Base-by-base conservation (phyloP, 2,329 filamentous ascomycete species). In the Bipolaris oryzae region DNA sequence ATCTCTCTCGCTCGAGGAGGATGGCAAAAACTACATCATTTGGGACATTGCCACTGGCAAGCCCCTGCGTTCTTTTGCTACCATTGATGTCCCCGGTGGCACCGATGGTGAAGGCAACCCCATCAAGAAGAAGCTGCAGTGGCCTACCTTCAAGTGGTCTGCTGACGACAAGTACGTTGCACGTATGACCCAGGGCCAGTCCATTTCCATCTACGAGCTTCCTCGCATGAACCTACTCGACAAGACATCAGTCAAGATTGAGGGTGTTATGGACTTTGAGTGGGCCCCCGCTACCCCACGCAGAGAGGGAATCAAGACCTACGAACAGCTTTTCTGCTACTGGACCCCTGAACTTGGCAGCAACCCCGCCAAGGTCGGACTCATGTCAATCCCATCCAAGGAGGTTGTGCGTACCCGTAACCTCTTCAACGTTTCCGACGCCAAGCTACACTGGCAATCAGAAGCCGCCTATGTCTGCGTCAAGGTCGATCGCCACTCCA, bases 81-180 rank as follows among this genome's bases (percentile, higher is more conserved):
- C 94, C 67, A 85, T 96, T 62, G 95, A 99, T 66, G 80, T 91
- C 13, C 87, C 90, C 28, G 85, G 84, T 63, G 82, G 85, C 46
- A 79, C 77, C 47, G 87, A 88, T 53, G 82, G 82, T 35, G 85
- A 88, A 35, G 86, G 86, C 59, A 82, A 86, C 58, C 85, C 86
- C 28, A 80, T 85, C 63, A 96, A 96, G 84, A 91, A 92, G 78
- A 97, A 97, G 85, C 87, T 96, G 69, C 91, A 95, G 74, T 99
- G 95, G 95, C 95, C 95, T 21, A 93, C 94, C 2, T 99, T 99
- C 87, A 99, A 99, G 82, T 99, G 95, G 95, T 98, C 95, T 28
- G 84, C 95, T 3, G 95, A 99, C 74, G 92, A 97, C 80, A 95
- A 96, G 78, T 99, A 96, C 76, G 93, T 98, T 60, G 95, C 95